Base-by-base conservation (phyloP, 208 protist species). In the Acanthamoeba lenticulata region DNA sequence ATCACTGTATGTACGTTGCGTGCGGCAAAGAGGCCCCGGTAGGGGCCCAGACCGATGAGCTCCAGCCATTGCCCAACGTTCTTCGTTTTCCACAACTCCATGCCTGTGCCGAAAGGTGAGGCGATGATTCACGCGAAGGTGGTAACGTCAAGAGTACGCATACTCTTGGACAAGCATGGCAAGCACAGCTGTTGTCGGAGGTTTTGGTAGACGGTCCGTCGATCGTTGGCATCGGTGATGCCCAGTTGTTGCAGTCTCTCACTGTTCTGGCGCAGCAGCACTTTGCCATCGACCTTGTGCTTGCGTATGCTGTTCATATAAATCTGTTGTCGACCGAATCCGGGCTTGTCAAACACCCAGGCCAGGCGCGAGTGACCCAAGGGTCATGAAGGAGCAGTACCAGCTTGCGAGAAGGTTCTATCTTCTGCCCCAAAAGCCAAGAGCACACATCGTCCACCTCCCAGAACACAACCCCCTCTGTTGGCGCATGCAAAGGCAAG, bases 381-480 rank as follows among this genome's bases (percentile, higher is more conserved):
- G 29, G 1, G 2, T n/a, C 32, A 36, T 1, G 13, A 36, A 38
- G 32, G 4, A 79, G 42, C 9, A 38, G 38, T 57, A 86, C 77
- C 77, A 86, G 27, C 27, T 86, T 86, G 34, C 15, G 21, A 6
- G 45, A 7, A 32, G 77, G 77, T 42, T 86, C 77, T 7, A 86
- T 38, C 77, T 57, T 86, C 24, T 57, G 77, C 29, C 77, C 45
- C 24, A 86, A 57, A 47, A 86, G 77, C 77, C 77, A 86, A 2
- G 77, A 47, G 77, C 77, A 86, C 77, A 57, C 45, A 27, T 86
- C 77, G 29, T 86, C 77, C 40, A 86, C 77, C n/a, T 86, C 77
- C 77, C 77, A 86, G 4, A 29, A 42, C 17, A 45, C 38, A 9
- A 77, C 1, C 15, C 3, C 11, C 36, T 77, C 67, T 77, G 67